phyloP scores from a whole-genome alignment of 2,329 filamentous ascomycete genomes.

The Ophiostoma quercus region DNA sequence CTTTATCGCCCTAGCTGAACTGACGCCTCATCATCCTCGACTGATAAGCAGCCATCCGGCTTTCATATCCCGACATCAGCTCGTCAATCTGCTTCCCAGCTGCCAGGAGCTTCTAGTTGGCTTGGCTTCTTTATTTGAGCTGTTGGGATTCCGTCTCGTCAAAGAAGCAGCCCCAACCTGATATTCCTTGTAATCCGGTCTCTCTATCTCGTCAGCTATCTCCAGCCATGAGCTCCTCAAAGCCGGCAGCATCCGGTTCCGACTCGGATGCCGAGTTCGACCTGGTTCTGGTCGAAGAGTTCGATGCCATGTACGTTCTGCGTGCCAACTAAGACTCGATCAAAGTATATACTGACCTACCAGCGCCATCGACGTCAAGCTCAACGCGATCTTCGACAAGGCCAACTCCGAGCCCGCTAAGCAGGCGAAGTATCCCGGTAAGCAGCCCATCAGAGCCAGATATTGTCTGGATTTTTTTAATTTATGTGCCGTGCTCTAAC shows the following conservation, averaged over 20 bases:
- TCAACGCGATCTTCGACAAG: constrained; percentile 10
- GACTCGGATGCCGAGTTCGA: constrained; percentile 35
- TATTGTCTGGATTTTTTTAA: neutral
- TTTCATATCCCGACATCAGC: neutral
- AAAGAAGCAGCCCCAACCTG: neutral
- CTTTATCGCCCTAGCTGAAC: neutral
- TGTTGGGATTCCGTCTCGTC: neutral
- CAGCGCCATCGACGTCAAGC: constrained; percentile 38
- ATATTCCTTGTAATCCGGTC: neutral
- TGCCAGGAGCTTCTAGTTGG: neutral
- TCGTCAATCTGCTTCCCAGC: neutral
- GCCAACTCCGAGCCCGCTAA: neutral
- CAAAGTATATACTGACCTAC: neutral
- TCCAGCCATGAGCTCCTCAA: neutral
- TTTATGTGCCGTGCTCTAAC: neutral
- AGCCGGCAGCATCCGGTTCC: neutral
- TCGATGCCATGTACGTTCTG: constrained; percentile 47
- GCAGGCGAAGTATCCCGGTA: constrained; percentile 36
- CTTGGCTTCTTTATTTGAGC: neutral
- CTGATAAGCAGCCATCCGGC: neutral
- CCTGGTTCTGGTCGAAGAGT: constrained; percentile 47
- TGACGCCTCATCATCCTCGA: neutral
- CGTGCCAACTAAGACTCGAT: neutral
- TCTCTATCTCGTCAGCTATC: neutral
- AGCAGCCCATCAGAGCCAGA: constrained; percentile 20